Evolutionary conservation across 345 rosid species (phyloP), one percentile per base, ranked within the genome.

Genomic region (Dipteronia sinensis): DNA sequence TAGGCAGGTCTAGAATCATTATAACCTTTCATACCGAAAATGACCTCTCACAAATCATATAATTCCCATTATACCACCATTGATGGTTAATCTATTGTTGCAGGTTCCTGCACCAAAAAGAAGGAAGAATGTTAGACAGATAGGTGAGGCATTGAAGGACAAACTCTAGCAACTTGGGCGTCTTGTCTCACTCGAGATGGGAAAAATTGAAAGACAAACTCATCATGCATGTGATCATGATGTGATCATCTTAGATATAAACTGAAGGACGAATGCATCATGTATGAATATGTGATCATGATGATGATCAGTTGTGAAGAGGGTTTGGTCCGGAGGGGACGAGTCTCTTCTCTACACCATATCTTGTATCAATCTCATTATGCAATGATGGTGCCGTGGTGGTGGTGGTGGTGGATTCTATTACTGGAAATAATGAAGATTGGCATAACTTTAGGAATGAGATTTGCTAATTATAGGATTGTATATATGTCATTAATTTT

Each of bases 101-200:
- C 76, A 96, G 99, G 92, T 94, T 84, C 94, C 99, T 27, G 95
- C 98, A 67, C 98, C 99, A 0, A 92, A 94, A 92, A 92, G 99
- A 86, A 97, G 99, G 75, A 95, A 96, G 51, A 90, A 94, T 67
- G 99, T 96, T 68, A 88, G 98, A 77, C 98, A 96, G 80, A 96
- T 96, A 40, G 98, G 99, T 12, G 98, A 96, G 58, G 98, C 99
- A 5, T 71, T 96, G 64, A 87, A 98, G 84, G 85, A 79, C 27
- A 96, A 96, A 75, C 94, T 96, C 61, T 86, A 87, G 70, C 90
- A 84, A 42, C 97, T 96, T 38, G 98, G 99, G n/a, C 92, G 86
- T 23, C 95, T 96, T 78, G 90, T 96, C 46, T 94, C 99, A 10
- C 92, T 94, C 66, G 99, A 96, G 88, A 94, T 96, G 99, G 99